These are phyloP conservation scores for Macadamia integrifolia DNA, from an alignment of 164 flowering plant genomes.

Conservation along the genomic window DNA sequence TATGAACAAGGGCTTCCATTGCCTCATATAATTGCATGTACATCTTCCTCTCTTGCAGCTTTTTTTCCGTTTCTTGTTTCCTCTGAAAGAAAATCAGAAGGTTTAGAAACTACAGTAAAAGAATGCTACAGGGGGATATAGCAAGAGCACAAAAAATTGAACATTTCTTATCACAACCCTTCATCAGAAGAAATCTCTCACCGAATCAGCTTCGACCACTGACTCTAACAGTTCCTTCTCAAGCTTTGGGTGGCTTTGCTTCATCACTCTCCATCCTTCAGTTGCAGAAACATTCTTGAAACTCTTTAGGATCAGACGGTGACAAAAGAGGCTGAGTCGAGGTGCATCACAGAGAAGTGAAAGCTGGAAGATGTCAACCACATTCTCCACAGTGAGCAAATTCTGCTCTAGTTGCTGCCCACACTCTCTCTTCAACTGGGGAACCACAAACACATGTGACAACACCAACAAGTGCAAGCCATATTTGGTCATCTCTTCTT, in stretches of 20 bases:
- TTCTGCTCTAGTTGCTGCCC: slow-evolving; percentile 44
- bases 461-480: slow-evolving; percentile 63
- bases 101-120: not conserved
- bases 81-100: slow-evolving; percentile 32
- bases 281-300: slow-evolving; percentile 48
- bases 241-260: slow-evolving; percentile 63
- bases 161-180: too few relatives aligned
- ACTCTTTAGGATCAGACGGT: slow-evolving; percentile 47
- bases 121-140: not conserved
- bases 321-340: slow-evolving; percentile 62
- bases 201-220: slow-evolving; percentile 39
- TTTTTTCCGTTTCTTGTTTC: slow-evolving; percentile 45
- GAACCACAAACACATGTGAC: slow-evolving; percentile 67
- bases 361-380: slow-evolving; percentile 64
- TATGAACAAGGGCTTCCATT: slow-evolving; percentile 92
- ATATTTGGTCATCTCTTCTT: slow-evolving; percentile 58
- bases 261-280: slow-evolving; percentile 80
- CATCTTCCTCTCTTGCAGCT: slow-evolving; percentile 47
- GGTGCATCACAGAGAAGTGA: slow-evolving; percentile 76
- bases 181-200: slow-evolving; percentile 21
- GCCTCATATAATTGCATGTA: slow-evolving; percentile 71
- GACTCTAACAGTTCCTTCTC: slow-evolving; percentile 55
- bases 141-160: too few relatives aligned
- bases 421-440: slow-evolving; percentile 58
- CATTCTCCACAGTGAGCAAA: slow-evolving; percentile 54